A percentile compares a stretch with the other conserved stretches of the same genome.
Evolutionary conservation across 176 grass and related monocot species (phyloP).

Genomic region (Chloris gayana): DNA sequence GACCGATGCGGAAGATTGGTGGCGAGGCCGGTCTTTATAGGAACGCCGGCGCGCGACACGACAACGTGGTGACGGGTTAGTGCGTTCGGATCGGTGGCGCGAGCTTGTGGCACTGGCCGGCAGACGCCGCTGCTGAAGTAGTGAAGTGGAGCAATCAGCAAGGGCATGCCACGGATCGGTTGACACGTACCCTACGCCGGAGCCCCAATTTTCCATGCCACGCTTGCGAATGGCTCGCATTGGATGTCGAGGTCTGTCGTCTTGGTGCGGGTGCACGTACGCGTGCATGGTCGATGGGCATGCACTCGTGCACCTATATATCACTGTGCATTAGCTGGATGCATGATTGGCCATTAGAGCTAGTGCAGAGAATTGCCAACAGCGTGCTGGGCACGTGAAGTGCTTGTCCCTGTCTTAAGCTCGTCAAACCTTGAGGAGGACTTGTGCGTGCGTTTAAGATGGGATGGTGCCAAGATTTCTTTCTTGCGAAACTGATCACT

Average conservation of each 20-base stretch:
- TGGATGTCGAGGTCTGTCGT: not conserved
- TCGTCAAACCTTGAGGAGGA: too few species aligned
- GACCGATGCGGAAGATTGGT: slow-evolving; percentile 2
- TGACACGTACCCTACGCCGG: not conserved
- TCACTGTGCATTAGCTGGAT: too few species aligned
- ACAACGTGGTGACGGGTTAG: too few species aligned
- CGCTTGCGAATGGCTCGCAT: not conserved
- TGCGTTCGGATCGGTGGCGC: not conserved
- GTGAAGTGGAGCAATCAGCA: not conserved
- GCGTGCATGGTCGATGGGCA: not conserved
- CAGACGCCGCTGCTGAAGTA: not conserved
- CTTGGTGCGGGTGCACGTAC: not conserved
- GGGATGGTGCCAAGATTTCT: too few species aligned
- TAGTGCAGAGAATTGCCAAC: too few species aligned
- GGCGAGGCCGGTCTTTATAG: slow-evolving; percentile 43
- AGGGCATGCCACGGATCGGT: not conserved
- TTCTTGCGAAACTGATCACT: too few species aligned
- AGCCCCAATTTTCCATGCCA: not conserved
- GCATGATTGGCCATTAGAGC: too few species aligned
- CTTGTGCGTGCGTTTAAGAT: too few species aligned
- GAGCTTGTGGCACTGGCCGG: not conserved
- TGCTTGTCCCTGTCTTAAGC: too few species aligned
- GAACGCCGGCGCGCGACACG: not conserved
- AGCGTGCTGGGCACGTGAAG: too few species aligned
- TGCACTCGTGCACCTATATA: not conserved